Percentiles rank a stretch among this genome's conserved stretches.
phyloP scores from a whole-genome alignment of 192 early-diverging fungal genomes.

The Rhizoclosmatium sp. region DNA sequence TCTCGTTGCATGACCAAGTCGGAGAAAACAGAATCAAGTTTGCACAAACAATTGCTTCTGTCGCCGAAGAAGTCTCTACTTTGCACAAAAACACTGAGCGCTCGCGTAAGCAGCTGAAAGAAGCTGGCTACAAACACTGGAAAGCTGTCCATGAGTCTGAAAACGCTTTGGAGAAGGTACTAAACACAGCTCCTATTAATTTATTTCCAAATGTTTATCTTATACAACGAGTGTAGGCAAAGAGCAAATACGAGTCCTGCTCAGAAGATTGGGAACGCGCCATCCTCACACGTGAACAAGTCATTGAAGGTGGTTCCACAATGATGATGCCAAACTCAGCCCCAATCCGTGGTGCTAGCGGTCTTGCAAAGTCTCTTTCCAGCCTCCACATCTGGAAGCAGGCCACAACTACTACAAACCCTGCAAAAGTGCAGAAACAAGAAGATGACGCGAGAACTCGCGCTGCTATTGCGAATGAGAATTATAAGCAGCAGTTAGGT shows the following conservation, averaged over 20 bases:
- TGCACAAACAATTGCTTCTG: constrained; percentile 69
- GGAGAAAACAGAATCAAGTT: constrained; percentile 84
- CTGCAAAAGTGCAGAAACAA: constrained; percentile 71
- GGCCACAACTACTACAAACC: constrained; percentile 36
- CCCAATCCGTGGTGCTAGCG: constrained; percentile 47
- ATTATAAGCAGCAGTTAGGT: constrained; percentile 82
- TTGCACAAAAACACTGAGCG: constrained; percentile 81
- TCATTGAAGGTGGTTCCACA: constrained; percentile 9
- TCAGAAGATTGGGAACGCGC: constrained; percentile 89
- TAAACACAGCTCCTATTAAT: neutral
- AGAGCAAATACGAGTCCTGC: constrained; percentile 77
- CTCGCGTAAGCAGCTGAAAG: constrained; percentile 85
- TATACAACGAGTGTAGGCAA: constrained; percentile 50
- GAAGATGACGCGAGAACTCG: constrained; percentile 91
- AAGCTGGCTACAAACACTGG: constrained; percentile 77
- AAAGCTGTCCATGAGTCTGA: constrained; percentile 83
- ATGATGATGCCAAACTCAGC: constrained; percentile 29
- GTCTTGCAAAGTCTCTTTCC: constrained; percentile 56
- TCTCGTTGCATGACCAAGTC: constrained; percentile 83
- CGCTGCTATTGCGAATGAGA: constrained; percentile 80
- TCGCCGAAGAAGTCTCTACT: constrained; percentile 81
- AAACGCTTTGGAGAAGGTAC: constrained; percentile 80
- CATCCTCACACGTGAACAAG: constrained; percentile 41
- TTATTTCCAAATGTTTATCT: neutral
- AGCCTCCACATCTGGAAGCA: constrained; percentile 56